Percentiles rank a stretch among this genome's conserved stretches.
These are phyloP conservation scores for Fusarium drepaniforme DNA, from an alignment of 2,329 filamentous ascomycete species.

Conservation along the genomic window DNA sequence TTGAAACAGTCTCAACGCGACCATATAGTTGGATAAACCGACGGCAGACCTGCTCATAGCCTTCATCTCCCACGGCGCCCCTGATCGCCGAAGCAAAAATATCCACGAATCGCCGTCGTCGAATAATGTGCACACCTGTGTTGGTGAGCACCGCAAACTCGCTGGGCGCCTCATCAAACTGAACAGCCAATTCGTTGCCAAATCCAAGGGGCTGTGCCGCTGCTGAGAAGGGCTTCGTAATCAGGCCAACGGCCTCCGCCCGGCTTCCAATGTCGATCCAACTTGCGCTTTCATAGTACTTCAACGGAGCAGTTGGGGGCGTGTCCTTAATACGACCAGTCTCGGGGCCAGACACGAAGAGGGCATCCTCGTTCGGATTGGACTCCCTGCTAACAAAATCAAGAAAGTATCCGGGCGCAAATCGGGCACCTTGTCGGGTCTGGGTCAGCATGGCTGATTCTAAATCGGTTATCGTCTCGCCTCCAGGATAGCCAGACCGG, in stretches of 20 bases:
- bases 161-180: constrained; percentile 85
- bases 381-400: constrained; percentile 79
- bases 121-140: constrained; percentile 87
- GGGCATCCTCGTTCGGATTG: constrained; percentile 70
- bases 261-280: constrained; percentile 81
- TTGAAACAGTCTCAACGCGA: constrained; percentile 87
- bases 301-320: constrained; percentile 63
- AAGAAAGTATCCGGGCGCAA: constrained; percentile 91
- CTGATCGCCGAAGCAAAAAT: constrained; percentile 88
- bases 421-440: constrained; percentile 69
- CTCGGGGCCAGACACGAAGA: constrained; percentile 91
- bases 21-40: constrained; percentile 90
- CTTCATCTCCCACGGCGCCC: constrained; percentile 79
- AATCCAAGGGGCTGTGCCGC: constrained; percentile 80
- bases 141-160: constrained; percentile 95
- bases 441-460: constrained; percentile 62
- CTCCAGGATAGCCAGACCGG: constrained; percentile 47
- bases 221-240: constrained; percentile 79
- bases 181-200: constrained; percentile 95
- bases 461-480: constrained; percentile 59
- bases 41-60: constrained; percentile 83
- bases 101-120: constrained; percentile 87
- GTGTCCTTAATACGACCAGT: constrained; percentile 82
- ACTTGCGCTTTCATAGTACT: constrained; percentile 83
- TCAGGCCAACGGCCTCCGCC: constrained; percentile 82